These are phyloP conservation scores for Pseudonitzschia delicatissima DNA, from an alignment of 108 stramenopile genomes.

Conservation along the genomic window DNA sequence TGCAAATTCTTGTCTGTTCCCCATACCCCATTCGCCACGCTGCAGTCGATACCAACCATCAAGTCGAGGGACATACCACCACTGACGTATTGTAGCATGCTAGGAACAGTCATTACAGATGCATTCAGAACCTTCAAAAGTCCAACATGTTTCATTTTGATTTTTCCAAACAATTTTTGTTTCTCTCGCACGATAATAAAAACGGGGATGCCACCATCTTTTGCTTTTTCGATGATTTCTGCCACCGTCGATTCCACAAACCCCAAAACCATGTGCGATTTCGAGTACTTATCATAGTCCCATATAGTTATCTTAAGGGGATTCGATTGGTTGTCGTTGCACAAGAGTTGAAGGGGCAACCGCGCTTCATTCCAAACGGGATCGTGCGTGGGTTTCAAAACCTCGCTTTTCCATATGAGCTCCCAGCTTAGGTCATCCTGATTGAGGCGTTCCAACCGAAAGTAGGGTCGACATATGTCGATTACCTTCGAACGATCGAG, in stretches of 20 bases:
- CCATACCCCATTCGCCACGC: slow-evolving; percentile 52
- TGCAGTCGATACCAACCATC: slow-evolving; percentile 79
- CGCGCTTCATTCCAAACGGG: slow-evolving; percentile 52
- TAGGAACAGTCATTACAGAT: slow-evolving; percentile 41
- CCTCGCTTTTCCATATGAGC: slow-evolving; percentile 58
- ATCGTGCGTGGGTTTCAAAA: slow-evolving; percentile 36
- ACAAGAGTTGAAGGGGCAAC: slow-evolving; percentile 51
- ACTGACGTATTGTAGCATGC: slow-evolving; percentile 51
- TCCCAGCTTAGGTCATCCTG: slow-evolving; percentile 60
- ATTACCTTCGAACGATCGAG: slow-evolving; percentile 24
- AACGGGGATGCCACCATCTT: slow-evolving; percentile 35
- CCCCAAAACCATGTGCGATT: slow-evolving; percentile 41
- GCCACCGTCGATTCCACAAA: slow-evolving; percentile 55
- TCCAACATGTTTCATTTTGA: slow-evolving; percentile 43
- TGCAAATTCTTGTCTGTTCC: slow-evolving; percentile 52
- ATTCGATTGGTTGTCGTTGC: slow-evolving; percentile 54
- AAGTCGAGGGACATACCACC: slow-evolving; percentile 66
- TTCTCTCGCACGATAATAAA: slow-evolving; percentile 45
- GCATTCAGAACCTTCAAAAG: slow-evolving; percentile 45
- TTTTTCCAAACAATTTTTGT: slow-evolving; percentile 30
- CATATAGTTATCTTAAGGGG: slow-evolving; percentile 57
- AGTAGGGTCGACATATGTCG: slow-evolving; percentile 45
- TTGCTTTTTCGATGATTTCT: slow-evolving; percentile 39
- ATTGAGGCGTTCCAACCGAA: slow-evolving; percentile 45
- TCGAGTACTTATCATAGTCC: slow-evolving; percentile 50